Evolutionary conservation across 2,329 filamentous ascomycete genomes (phyloP), one percentile per base, ranked within the genome.

Genomic region (Biscogniauxia mediterranea): DNA sequence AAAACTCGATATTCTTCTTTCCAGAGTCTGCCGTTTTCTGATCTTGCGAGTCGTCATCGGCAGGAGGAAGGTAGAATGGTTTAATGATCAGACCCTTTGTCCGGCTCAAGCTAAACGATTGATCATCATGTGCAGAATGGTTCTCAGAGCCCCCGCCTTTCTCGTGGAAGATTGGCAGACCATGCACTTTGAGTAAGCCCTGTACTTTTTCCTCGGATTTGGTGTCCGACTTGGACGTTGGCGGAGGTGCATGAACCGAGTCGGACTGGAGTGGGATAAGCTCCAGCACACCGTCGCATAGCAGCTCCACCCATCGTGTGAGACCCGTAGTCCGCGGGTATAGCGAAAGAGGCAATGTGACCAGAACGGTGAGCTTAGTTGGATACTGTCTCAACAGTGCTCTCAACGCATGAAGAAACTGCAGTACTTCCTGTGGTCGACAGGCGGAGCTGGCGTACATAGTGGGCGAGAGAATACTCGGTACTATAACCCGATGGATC

Each of bases 31-130:
- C 76, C 55, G 84, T 73, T 46, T 76, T 73, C 58, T 71, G 73
- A 49, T 76, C 73, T 60, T 72, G 76, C 26, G 80, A 78, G 66
- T 93, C 92, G 1, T 90, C 92, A 58, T 93, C 91, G 50, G 94
- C 81, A 0, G 95, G 95, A 25, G 95, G 95, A 52, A 99, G 80
- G 73, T 90, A 95, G 76, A 93, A 97, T 0, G 93, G 92, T 69
- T 89, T 91, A 65, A 99, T 92, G 49, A 92, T 85, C 67, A 99
- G 87, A 56, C 92, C 93, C 69, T 85, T 88, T 2, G 85, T 84
- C 69, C 92, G 83, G 74, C 92, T 97, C 56, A 99, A 78, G 63
- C 88, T 93, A 75, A 99, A 99, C 4, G 93, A 93, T 76, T 97
- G 84, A 76, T 97, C 93, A 71, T 96, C 91, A 23, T 91, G 88